Evolutionary conservation across 495 filamentous ascomycete species (phyloP).

Genomic region (Friedmanniomyces simplex): DNA sequence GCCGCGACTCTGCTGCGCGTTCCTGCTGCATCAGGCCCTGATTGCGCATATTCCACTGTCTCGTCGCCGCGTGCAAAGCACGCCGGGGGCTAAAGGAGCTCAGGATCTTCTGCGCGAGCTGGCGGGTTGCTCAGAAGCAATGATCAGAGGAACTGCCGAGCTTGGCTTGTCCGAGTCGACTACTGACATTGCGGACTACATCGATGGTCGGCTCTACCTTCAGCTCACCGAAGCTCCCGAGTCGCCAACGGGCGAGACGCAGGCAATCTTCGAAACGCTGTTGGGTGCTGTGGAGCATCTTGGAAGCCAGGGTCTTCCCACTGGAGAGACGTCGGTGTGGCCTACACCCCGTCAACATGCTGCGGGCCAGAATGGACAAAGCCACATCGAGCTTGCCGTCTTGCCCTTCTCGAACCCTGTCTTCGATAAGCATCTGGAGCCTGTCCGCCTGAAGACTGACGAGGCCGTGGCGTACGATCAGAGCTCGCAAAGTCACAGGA

Average conservation of each 20-base stretch:
- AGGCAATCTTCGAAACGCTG: neutral
- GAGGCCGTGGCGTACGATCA: conserved; percentile 14
- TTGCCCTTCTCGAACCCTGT: conserved; percentile 51
- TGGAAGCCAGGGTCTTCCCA: neutral
- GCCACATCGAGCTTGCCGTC: conserved; percentile 28
- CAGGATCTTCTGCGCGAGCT: neutral
- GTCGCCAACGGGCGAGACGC: neutral
- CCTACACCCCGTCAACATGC: neutral
- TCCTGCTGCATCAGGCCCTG: conserved; percentile 16
- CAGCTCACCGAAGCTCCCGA: neutral
- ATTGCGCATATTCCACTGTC: conserved; percentile 10
- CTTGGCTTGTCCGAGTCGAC: neutral
- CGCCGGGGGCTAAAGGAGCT: conserved; percentile 1
- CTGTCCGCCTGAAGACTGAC: conserved; percentile 39
- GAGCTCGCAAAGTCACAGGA: conserved; percentile 14
- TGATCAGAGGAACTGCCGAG: neutral
- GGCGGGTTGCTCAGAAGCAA: neutral
- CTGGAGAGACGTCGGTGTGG: neutral
- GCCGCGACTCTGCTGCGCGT: neutral
- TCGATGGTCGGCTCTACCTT: conserved; percentile 54
- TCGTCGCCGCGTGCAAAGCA: conserved; percentile 1
- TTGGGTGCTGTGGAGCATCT: neutral
- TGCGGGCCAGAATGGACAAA: neutral
- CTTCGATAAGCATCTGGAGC: conserved; percentile 47
- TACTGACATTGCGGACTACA: conserved; percentile 48